Conservation (phyloP, 768 basidiomycete genomes). For the Rhizopogon vulgaris region DNA sequence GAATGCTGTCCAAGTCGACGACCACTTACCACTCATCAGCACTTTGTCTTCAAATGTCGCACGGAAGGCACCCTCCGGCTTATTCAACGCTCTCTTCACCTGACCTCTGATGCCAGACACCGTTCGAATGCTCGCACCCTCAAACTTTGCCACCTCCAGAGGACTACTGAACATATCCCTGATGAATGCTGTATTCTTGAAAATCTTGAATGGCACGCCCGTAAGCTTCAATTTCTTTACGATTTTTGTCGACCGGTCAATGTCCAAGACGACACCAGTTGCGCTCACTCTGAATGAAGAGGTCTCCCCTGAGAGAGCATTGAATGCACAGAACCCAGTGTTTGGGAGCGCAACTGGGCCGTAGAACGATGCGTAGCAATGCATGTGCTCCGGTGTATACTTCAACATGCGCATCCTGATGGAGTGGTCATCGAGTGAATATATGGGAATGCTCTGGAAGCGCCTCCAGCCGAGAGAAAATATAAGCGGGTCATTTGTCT, state of each 20-base stretch:
- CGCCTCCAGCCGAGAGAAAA: slow-evolving; percentile 97
- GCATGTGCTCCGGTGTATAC: slow-evolving; percentile 99
- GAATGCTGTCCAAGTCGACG: neutral
- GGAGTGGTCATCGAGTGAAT: slow-evolving; percentile 94
- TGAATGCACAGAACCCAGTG: slow-evolving; percentile 97
- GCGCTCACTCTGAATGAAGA: slow-evolving; percentile 86
- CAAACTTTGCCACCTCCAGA: slow-evolving; percentile 96
- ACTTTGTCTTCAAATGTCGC: slow-evolving; percentile 99
- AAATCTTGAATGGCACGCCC: slow-evolving; percentile 93
- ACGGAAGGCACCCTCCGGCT: slow-evolving; percentile 92
- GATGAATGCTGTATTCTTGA: slow-evolving; percentile 97
- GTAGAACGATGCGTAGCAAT: slow-evolving; percentile 97
- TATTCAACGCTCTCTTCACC: slow-evolving; percentile 92
- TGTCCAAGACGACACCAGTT: slow-evolving; percentile 90
- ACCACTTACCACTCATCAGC: slow-evolving; percentile 80
- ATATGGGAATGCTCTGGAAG: slow-evolving; percentile 93
- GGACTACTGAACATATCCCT: slow-evolving; percentile 95
- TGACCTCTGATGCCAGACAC: slow-evolving; percentile 96
- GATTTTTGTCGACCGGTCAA: slow-evolving; percentile 89
- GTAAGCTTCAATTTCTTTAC: slow-evolving; percentile 98
- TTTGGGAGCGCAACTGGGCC: slow-evolving; percentile 89
- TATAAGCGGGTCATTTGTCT: slow-evolving; percentile 95
- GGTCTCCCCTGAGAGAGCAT: slow-evolving; percentile 59
- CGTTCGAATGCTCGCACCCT: slow-evolving; percentile 93
- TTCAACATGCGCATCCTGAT: slow-evolving; percentile 99